Base-by-base conservation (phyloP, 345 rosid genomes). In the Alliaria petiolata region DNA sequence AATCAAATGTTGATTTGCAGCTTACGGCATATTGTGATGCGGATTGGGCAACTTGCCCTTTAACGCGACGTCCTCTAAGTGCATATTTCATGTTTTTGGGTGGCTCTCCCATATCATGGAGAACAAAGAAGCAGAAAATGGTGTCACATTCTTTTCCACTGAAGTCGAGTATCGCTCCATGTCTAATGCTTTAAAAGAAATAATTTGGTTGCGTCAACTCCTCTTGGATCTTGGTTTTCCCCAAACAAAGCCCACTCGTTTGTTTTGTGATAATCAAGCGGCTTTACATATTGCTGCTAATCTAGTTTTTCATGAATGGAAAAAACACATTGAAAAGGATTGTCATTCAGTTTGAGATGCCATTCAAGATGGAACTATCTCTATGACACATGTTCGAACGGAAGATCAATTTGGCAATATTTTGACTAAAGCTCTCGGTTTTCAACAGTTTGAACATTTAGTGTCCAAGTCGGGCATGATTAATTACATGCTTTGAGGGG, bases 1-100 rank as follows among this genome's bases (percentile, higher is more conserved):
- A 2, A 1, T n/a, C 44, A 0, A 1, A 9, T 8, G 1, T 4
- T 2, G 3, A 2, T 3, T 2, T 38, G 0, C 13, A 10, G 0
- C 3, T 38, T 10, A 38, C 42, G 3, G 42, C 13, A 0, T 12
- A 4, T 3, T 11, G n/a, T 4, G 44, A 40, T 1, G 0, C 15
- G 1, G 44, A 40, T 13, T 40, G 44, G 44, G 44, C 1, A 3
- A 6, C 6, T 4, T 40, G 44, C 4, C 44, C 44, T 0, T 0
- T 40, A 1, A 40, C 15, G 0, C 3, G 44, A 4, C 15, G 44
- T 2, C 13, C 44, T 0, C 1, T 40, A 2, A 25, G 28, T 4
- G 2, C 28, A 2, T 12, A 40, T 4, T 3, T n/a, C 15, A 1
- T 40, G 6, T 3, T 12, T 40, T 16, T 11, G 0, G 44, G 44